A percentile compares a stretch with the other conserved stretches of the same genome.
Evolutionary conservation across 108 stramenopile species (phyloP).

Genomic region (Hondaea fermentalgiana): DNA sequence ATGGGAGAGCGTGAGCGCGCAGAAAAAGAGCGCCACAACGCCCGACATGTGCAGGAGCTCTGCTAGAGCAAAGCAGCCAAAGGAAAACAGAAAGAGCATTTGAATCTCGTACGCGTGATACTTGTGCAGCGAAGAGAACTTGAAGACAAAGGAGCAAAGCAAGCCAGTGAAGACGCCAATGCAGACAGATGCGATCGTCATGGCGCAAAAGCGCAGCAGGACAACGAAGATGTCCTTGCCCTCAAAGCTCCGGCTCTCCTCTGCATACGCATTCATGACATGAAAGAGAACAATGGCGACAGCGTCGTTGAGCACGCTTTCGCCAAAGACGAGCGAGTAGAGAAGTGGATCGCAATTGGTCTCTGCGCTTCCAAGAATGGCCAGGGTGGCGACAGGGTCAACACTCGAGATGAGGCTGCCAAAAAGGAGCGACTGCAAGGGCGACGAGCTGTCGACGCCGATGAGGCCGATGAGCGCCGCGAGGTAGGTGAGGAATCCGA

Average conservation of each 20-base stretch:
- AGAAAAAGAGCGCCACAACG: slow-evolving; percentile 91
- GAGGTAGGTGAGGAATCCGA: slow-evolving; percentile 72
- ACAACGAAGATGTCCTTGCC: slow-evolving; percentile 43
- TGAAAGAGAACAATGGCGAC: slow-evolving; percentile 93
- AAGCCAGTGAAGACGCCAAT: slow-evolving; percentile 80
- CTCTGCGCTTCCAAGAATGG: slow-evolving; percentile 67
- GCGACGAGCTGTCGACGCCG: slow-evolving; percentile 68
- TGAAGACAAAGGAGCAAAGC: slow-evolving; percentile 65
- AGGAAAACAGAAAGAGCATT: slow-evolving; percentile 84
- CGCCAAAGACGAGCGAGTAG: slow-evolving; percentile 91
- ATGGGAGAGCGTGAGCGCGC: slow-evolving; percentile 77
- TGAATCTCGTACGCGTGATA: slow-evolving; percentile 87
- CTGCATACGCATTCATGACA: slow-evolving; percentile 71
- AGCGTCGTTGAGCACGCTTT: slow-evolving; percentile 90
- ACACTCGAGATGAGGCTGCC: slow-evolving; percentile 86
- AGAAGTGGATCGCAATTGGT: slow-evolving; percentile 80
- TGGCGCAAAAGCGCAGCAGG: slow-evolving; percentile 58
- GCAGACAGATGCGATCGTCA: slow-evolving; percentile 57
- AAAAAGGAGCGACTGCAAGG: slow-evolving; percentile 88
- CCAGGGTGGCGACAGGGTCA: slow-evolving; percentile 91
- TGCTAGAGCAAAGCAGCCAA: slow-evolving; percentile 78
- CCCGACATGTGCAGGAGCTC: slow-evolving; percentile 78
- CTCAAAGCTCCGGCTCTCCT: not conserved
- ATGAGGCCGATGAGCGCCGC: slow-evolving; percentile 63
- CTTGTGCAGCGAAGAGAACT: slow-evolving; percentile 65